phyloP scores from a whole-genome alignment of 208 protist species.

The Trypanosoma rangeli region DNA sequence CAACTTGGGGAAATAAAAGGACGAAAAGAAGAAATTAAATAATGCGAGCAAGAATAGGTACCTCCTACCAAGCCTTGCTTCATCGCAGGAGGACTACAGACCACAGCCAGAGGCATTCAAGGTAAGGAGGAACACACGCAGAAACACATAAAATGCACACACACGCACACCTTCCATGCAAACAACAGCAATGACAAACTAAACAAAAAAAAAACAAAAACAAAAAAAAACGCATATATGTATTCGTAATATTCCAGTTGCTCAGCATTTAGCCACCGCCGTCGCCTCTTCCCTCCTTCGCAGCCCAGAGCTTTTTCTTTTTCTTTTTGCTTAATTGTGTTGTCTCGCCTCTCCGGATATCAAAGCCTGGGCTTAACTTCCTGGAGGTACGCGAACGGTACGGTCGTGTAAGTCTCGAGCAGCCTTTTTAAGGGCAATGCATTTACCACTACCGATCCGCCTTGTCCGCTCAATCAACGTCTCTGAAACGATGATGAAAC shows the following conservation, averaged over 20 bases:
- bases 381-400: conserved; percentile 10
- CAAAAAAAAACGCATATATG: conserved; percentile 1
- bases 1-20: background rate
- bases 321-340: background rate
- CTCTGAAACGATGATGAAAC: conserved; percentile 24
- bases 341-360: background rate
- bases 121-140: no score
- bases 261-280: no score
- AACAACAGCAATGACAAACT: background rate
- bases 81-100: no score
- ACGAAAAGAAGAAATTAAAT: no score
- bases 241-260: no score
- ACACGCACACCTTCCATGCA: no score
- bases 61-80: no score
- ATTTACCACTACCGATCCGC: conserved; percentile 2
- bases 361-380: conserved; percentile 2
- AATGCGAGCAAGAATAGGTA: background rate
- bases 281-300: no score
- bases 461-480: conserved; percentile 11
- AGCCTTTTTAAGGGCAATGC: conserved; percentile 5
- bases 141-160: no score
- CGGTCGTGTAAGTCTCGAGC: conserved; percentile 12
- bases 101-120: no score
- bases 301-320: background rate
- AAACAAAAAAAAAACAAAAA: background rate